phyloP scores from a whole-genome alignment of 495 filamentous ascomycete genomes.

The Neohortaea acidophila region DNA sequence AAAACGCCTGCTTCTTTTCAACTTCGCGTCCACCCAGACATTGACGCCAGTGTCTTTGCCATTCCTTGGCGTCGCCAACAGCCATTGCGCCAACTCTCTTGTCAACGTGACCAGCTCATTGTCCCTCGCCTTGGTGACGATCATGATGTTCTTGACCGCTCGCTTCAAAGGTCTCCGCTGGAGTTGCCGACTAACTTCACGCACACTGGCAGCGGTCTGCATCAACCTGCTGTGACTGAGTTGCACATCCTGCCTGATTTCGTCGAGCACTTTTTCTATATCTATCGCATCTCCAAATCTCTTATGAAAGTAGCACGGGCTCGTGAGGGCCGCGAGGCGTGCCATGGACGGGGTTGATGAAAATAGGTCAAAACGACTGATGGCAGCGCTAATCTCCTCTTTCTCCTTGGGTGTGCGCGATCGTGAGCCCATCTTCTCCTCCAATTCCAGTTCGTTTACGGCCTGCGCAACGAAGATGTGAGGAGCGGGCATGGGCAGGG shows the following conservation, averaged over 20 bases:
- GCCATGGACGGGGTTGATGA: constrained; percentile 24
- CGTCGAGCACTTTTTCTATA: constrained; percentile 85
- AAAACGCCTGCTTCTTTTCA: constrained; percentile 75
- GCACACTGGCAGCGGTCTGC: constrained; percentile 84
- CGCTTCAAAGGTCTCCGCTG: constrained; percentile 76
- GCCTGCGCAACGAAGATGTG: constrained; percentile 15
- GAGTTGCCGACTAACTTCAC: constrained; percentile 87
- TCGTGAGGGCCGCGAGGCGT: constrained; percentile 47
- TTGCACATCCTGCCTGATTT: constrained; percentile 78
- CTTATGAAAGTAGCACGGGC: constrained; percentile 94
- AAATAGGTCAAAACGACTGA: constrained; percentile 10
- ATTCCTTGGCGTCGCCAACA: constrained; percentile 71
- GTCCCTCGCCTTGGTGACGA: constrained; percentile 90
- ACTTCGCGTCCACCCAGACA: constrained; percentile 87
- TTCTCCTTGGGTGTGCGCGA: constrained; percentile 4
- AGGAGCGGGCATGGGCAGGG: constrained; percentile 14
- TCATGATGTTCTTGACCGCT: constrained; percentile 82
- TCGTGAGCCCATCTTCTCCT: constrained; percentile 4
- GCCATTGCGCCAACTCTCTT: constrained; percentile 69
- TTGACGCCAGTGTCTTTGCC: constrained; percentile 66
- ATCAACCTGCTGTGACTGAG: constrained; percentile 84
- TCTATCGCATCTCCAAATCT: constrained; percentile 92
- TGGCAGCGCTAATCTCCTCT: constrained; percentile 16
- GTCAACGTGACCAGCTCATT: constrained; percentile 77
- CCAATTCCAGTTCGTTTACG: constrained; percentile 9